Base-by-base conservation (phyloP, 345 rosid species). In the Angophora floribunda region DNA sequence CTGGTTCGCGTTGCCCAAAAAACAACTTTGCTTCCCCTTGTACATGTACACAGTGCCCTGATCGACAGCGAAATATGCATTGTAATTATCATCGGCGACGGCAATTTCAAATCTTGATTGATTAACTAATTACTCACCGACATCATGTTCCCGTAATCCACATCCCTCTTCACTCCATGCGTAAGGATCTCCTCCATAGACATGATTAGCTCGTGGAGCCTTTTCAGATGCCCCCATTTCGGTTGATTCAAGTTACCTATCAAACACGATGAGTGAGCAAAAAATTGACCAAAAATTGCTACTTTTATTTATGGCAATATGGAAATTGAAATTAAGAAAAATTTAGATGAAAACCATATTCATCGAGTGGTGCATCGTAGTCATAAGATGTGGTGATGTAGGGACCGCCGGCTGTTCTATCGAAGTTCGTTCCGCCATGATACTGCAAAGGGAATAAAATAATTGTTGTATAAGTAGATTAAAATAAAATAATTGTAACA, bases 191-290 rank as follows among this genome's bases (percentile, higher is more conserved):
- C 88, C 92, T 97, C 97, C 65, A 95, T 92, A 2, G 95, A 91
- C 84, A 91, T 93, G 87, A 96, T 87, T 9, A 93, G 84, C n/a
- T 65, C 89, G 87, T 95, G 99, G 17, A 96, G 95, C 50, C 92
- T 90, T 92, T 93, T 95, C 90, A 95, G 88, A 87, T 97, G 98
- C 4, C 98, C 98, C 91, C 93, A 96, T 89, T 96, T 95, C 3
- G 99, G 98, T 88, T 97, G 96, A 44, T 85, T 87, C 85, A 61
- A 52, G 21, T 85, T 85, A 52, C 75, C 75, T 86, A 16, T 10
- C 26, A 41, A 75, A 75, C 14, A 49, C 15, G 13, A 75, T 10
- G 15, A 41, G 84, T 19, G 22, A 75, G 84, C 82, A 17, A 67
- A 67, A 67, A 67, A 19, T 36, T 36, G 14, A 75, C 22, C 26